Conservation (phyloP, 345 rosid genomes). For the Lepidium aucheri region DNA sequence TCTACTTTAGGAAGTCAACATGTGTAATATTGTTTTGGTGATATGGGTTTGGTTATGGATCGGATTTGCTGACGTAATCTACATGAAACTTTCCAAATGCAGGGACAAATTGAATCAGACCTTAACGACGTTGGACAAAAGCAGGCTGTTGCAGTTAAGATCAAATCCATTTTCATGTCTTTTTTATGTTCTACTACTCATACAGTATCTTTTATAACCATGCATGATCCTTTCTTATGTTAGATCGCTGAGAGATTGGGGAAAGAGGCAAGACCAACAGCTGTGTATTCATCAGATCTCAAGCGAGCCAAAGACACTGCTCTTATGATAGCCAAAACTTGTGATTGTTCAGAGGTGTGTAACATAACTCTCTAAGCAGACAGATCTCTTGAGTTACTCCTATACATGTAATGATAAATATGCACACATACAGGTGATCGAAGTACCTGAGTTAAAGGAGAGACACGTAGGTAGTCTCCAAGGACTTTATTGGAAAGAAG, state of each 20-base stretch:
- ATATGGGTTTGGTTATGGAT: too few relatives aligned
- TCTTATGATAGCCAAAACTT: constrained; percentile 19
- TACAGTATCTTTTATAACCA: too few relatives aligned
- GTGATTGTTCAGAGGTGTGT: constrained; percentile 19
- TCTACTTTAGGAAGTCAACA: too few relatives aligned
- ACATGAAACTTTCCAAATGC: background rate
- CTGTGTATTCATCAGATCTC: constrained; percentile 29
- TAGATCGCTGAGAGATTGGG: constrained; percentile 30
- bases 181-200: background rate
- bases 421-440: constrained; percentile 26
- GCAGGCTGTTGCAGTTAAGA: constrained; percentile 37
- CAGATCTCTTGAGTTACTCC: background rate
- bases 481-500: constrained; percentile 30
- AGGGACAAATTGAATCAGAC: constrained; percentile 30
- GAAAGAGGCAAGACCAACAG: constrained; percentile 23
- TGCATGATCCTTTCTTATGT: background rate
- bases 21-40: too few relatives aligned
- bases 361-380: background rate
- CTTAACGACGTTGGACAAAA: constrained; percentile 32
- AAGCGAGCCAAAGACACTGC: constrained; percentile 34
- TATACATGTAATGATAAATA: background rate
- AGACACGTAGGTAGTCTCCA: constrained; percentile 28
- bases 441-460: constrained; percentile 26
- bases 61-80: too few relatives aligned
- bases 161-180: background rate